A percentile compares a stretch with the other conserved stretches of the same genome.
Evolutionary conservation across 176 grass and related monocot species (phyloP).

Genomic region (Cocos nucifera): DNA sequence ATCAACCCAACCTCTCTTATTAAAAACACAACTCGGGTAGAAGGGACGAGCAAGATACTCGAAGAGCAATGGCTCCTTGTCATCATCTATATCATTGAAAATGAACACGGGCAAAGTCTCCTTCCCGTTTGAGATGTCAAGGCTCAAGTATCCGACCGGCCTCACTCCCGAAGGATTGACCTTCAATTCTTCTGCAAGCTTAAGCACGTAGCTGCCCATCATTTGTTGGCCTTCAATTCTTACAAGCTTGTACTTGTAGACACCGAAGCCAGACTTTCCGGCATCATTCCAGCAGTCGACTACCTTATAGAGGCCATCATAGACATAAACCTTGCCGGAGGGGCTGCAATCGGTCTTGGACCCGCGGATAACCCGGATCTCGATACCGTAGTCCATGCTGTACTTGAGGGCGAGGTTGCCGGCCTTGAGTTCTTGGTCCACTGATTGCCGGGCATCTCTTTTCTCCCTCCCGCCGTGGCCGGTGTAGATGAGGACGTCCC

Average conservation of each 20-base stretch:
- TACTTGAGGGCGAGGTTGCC: slow-evolving; percentile 83
- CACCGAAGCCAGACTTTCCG: slow-evolving; percentile 49
- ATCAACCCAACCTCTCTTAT: slow-evolving; percentile 1
- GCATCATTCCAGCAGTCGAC: slow-evolving; percentile 32
- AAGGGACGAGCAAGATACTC: slow-evolving; percentile 38
- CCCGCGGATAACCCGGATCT: slow-evolving; percentile 69
- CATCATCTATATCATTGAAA: slow-evolving; percentile 52
- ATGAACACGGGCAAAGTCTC: slow-evolving; percentile 37
- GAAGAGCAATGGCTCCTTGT: slow-evolving; percentile 35
- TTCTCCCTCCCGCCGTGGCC: slow-evolving; percentile 70
- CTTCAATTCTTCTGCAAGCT: slow-evolving; percentile 42
- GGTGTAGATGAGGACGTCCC: slow-evolving; percentile 69
- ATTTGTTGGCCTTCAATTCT: slow-evolving; percentile 44
- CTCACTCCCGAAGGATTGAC: slow-evolving; percentile 10
- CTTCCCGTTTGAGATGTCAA: slow-evolving; percentile 49
- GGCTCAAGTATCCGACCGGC: slow-evolving; percentile 37
- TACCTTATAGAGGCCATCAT: slow-evolving; percentile 80
- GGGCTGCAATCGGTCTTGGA: slow-evolving; percentile 28
- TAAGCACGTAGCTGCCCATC: slow-evolving; percentile 43
- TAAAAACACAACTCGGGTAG: slow-evolving; percentile 14
- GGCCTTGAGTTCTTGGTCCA: slow-evolving; percentile 57
- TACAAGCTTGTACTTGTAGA: slow-evolving; percentile 62
- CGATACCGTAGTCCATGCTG: slow-evolving; percentile 65
- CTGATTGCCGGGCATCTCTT: slow-evolving; percentile 34
- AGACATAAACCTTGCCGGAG: slow-evolving; percentile 49